Evolutionary conservation across 192 early-diverging fungal species (phyloP).

Genomic region (Spizellomyces punctatus): DNA sequence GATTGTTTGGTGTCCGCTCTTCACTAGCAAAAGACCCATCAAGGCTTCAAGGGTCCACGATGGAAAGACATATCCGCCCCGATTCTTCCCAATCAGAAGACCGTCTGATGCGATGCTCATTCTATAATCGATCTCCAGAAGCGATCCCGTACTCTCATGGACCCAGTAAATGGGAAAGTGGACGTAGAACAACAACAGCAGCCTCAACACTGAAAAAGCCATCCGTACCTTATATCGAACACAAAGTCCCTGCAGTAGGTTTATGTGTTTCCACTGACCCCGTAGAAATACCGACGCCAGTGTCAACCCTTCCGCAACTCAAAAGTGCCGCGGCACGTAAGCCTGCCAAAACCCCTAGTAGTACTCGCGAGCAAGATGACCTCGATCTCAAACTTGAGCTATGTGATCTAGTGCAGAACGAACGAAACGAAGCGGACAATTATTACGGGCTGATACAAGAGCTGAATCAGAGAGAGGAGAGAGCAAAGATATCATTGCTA

Average conservation of each 20-base stretch:
- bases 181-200: background rate
- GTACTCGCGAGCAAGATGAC: background rate
- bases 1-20: too few species aligned
- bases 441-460: background rate
- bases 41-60: too few species aligned
- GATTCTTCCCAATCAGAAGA: too few species aligned
- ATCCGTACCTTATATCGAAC: background rate
- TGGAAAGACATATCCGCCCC: too few species aligned
- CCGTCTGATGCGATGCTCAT: background rate
- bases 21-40: too few species aligned
- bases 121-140: slow-evolving; percentile 1
- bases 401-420: background rate
- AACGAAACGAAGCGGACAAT: background rate
- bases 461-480: slow-evolving; percentile 1
- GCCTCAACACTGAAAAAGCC: background rate
- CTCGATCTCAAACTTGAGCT: slow-evolving; percentile 7
- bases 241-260: background rate
- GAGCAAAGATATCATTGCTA: background rate
- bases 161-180: background rate
- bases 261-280: background rate
- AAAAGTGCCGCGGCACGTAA: background rate
- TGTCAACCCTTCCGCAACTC: background rate
- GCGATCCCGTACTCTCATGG: background rate
- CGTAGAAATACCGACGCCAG: background rate
- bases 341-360: background rate